Evolutionary conservation across 176 grass and related monocot species (phyloP), one percentile per base, ranked within the genome.

Genomic region (Avena eriantha): DNA sequence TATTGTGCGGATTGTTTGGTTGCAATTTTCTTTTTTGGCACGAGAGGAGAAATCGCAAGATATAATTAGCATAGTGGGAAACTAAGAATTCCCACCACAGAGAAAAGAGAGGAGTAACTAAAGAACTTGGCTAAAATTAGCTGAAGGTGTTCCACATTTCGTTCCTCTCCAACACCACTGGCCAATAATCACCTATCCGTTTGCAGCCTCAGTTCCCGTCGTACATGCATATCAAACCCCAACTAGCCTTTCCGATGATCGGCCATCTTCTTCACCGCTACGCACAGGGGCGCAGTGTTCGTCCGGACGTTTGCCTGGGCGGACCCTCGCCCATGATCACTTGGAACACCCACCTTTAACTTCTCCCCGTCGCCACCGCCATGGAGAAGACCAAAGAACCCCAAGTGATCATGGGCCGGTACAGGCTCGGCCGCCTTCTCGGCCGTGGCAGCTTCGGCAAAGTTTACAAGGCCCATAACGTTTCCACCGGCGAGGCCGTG

Each of bases 401-500:
- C 8, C 80, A 56, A 76, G 55, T 87, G 73, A 83, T 90, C 89
- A 87, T 98, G 45, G 96, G 96, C 29, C 78, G 86, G 2, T 98
- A 95, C 88, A 92, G 80, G 45, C 82, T 95, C 14, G 96, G 91
- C 4, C 76, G 50, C 7, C 81, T 93, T 56, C 93, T 98, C 1
- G 96, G 96, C 12, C 76, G 85, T 11, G 93, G 96, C 55, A 92
- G 36, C 78, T 98, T 98, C 22, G 96, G 90, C 33, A 98, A 98
- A 88, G 96, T 98, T 17, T 94, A 94, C 81, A 92, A 91, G 73
- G 93, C 96, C 45, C 82, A 88, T 77, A 93, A 85, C 39, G 11
- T 90, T 16, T 43, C 34, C 63, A 92, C 87, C 19, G 89, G 92
- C 23, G 86, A 94, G 86, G 78, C 29, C n/a, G 90, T 95, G 54